Evolutionary conservation across 2,329 filamentous ascomycete species (phyloP), one percentile per base, ranked within the genome.

Genomic region (Nemania sp.): DNA sequence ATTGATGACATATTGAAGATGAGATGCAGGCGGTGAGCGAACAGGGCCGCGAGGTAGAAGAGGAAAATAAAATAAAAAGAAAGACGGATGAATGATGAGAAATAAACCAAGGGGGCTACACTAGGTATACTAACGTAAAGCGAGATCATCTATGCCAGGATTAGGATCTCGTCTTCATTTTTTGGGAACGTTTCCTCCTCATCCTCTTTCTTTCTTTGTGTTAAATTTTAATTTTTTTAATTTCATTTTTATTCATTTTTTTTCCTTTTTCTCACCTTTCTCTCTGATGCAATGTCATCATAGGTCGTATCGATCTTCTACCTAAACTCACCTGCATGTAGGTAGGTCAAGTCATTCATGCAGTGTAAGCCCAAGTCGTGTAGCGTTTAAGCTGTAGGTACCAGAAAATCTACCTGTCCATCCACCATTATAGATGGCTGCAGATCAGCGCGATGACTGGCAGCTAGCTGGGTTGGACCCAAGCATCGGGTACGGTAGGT

Each of bases 361-460:
- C n/a, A n/a, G n/a, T n/a, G n/a, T 29, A 29, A 29, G 25, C 25
- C 25, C 25, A 29, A 7, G 3, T 29, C 25, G 25, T 29, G 25
- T 7, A 7, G 25, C 25, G 25, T 29, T 29, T 29, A 29, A 29
- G 25, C 25, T 29, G 25, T 29, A 29, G 25, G 25, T 29, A 29
- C 25, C 25, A 29, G 25, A 29, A n/a, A 29, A 29, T 29, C 25
- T 29, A 29, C 25, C 25, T 29, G 25, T 29, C 25, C 25, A 29
- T 29, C 25, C 25, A 29, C 25, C 25, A 29, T 29, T 29, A 29
- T 29, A 29, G 25, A 29, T 29, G 25, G 35, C 48, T 56, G 62
- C 59, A 63, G 54, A 64, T 59, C 61, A 59, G 53, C 45, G 37
- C 32, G 59, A 65, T 64, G 59, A 59, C 61, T 61, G 52, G 64